Base-by-base conservation (phyloP, 2,329 filamentous ascomycete species). In the Cadophora gregata region DNA sequence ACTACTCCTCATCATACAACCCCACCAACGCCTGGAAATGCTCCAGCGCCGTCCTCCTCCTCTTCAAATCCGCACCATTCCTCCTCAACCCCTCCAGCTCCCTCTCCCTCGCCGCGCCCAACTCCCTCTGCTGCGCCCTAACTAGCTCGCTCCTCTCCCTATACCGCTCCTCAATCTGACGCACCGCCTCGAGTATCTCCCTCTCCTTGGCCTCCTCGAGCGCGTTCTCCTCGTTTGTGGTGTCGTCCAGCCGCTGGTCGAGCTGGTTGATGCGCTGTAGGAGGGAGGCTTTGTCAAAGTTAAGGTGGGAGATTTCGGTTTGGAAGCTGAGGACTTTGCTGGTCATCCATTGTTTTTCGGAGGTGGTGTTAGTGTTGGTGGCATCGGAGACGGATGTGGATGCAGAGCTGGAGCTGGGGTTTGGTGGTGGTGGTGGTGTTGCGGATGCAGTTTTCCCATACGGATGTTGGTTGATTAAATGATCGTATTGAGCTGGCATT, bases 11-110 rank as follows among this genome's bases (percentile, higher is more conserved):
- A 16, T 62, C 59, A 24, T 36, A 50, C 31, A 62, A 25, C 9
- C 29, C 59, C n/a, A 62, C 45, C n/a, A 62, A 48, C 4, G 47
- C 59, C 29, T 63, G 61, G 10, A 63, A 42, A 56, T 56, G 48
- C 21, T 38, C 50, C 33, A 63, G 19, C 36, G 61, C 61, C 10
- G 51, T 42, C 24, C 5, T 56, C 16, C 38, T 56, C 48, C 47
- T 63, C 33, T 55, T 55, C 21, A 63, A 14, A 21, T 55, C 48
- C 36, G 12, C 5, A n/a, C 21, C 48, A 45, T 42, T 63, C 31
- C 50, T 21, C 14, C 31, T 14, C 38, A 63, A n/a, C 0, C 33
- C 50, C 33, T 55, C 48, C 33, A 29, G 12, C 61, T 63, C 61
- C 14, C n/a, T 9, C 19, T 63, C 48, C 19, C 36, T 55, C 21